Evolutionary conservation across 129 eudicot species (phyloP).

Genomic region (Erigeron canadensis): DNA sequence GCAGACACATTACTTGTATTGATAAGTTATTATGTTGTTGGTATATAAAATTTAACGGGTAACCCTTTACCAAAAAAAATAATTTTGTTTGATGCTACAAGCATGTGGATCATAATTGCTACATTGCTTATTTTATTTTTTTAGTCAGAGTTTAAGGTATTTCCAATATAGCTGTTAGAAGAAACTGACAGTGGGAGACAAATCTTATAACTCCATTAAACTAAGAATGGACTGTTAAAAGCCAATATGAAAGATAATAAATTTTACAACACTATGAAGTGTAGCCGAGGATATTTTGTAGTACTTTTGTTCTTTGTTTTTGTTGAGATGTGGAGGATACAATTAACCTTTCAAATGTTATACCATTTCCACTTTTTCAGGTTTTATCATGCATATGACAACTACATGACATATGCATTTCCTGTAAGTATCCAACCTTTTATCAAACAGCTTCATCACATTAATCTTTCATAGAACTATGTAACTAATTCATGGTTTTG

Average conservation of each 20-base stretch:
- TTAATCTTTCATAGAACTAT: constrained; percentile 6
- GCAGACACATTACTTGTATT: no score
- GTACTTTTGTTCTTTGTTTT: no score
- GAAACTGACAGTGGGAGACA: no score
- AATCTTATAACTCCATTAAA: no score
- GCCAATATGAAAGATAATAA: neutral
- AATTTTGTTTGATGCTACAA: neutral
- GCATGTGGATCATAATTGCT: neutral
- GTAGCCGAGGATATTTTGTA: no score
- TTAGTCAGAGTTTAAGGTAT: neutral
- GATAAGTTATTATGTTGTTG: no score
- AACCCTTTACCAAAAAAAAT: neutral
- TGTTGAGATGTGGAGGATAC: neutral
- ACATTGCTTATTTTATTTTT: neutral
- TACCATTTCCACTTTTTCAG: constrained; percentile 41
- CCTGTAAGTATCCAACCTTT: constrained; percentile 54
- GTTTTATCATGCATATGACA: constrained; percentile 99
- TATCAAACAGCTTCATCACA: neutral
- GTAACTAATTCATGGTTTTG: constrained; percentile 26
- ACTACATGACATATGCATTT: constrained; percentile 81
- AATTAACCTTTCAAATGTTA: neutral
- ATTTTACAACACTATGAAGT: no score
- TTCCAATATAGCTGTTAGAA: neutral
- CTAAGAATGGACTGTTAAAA: neutral
- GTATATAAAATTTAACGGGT: no score